phyloP scores from a whole-genome alignment of 306 rosid species.

The Prunus salicina region DNA sequence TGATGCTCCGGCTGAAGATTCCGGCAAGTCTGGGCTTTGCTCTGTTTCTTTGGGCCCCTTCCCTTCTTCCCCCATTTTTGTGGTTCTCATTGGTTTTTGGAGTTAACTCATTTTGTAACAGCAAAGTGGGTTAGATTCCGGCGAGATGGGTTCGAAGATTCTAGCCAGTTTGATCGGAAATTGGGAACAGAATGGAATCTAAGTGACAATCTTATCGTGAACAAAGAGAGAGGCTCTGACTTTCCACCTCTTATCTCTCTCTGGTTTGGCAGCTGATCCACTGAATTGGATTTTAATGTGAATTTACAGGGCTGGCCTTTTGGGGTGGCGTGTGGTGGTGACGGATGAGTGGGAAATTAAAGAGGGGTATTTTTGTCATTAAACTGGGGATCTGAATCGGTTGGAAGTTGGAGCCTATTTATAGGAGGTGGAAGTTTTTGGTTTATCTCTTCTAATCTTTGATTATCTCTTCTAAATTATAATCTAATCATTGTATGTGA shows the following conservation, averaged over 20 bases:
- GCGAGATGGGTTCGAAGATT: conserved; percentile 22
- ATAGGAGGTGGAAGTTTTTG: conserved; percentile 4
- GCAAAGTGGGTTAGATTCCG: conserved; percentile 3
- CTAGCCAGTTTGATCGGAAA: conserved; percentile 26
- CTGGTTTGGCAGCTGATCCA: conserved; percentile 32
- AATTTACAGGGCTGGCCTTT: conserved; percentile 36
- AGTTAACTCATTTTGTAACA: conserved; percentile 40
- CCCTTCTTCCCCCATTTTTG: conserved; percentile 46
- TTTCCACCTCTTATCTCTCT: conserved; percentile 39
- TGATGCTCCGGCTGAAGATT: conserved; percentile 23
- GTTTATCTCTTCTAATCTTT: background rate
- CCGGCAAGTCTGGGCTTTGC: conserved; percentile 27
- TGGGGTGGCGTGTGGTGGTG: background rate
- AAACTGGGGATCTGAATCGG: background rate
- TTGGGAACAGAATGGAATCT: conserved; percentile 21
- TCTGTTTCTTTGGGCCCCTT: conserved; percentile 21
- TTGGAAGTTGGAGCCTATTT: conserved; percentile 33
- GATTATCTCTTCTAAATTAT: background rate
- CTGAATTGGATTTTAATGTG: conserved; percentile 18
- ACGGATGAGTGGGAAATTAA: background rate
- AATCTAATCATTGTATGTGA: background rate
- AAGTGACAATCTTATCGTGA: conserved; percentile 9
- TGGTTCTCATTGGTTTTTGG: conserved; percentile 30
- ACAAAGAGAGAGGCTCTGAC: conserved; percentile 19
- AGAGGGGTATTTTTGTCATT: conserved; percentile 32